phyloP scores from a whole-genome alignment of 768 basidiomycete genomes.

The Mrakia hoshinonis region DNA sequence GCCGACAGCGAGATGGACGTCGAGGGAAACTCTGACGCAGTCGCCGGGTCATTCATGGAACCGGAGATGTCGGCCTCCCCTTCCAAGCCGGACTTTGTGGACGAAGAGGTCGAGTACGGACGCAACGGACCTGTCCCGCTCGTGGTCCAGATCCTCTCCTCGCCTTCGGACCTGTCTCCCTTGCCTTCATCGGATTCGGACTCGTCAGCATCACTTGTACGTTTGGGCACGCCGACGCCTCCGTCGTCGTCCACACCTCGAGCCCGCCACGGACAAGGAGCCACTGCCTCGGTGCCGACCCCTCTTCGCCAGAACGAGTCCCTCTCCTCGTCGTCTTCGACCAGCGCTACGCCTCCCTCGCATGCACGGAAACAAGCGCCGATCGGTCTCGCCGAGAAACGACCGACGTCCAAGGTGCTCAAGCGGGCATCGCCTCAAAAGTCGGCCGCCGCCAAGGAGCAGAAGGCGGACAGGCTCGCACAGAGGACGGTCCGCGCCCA shows the following conservation, averaged over 20 bases:
- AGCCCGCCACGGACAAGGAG: background rate
- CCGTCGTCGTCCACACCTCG: background rate
- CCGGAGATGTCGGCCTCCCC: background rate
- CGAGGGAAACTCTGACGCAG: background rate
- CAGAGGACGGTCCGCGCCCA: background rate
- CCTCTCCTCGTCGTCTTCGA: background rate
- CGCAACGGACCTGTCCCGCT: background rate
- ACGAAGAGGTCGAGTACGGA: conserved; percentile 1
- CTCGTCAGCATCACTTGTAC: background rate
- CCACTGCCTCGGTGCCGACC: background rate
- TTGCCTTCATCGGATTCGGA: background rate
- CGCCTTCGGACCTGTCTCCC: background rate
- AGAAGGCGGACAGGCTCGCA: background rate
- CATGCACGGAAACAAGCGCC: background rate
- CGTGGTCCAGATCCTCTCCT: background rate
- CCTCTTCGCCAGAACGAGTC: conserved; percentile 1
- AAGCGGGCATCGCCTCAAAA: conserved; percentile 14
- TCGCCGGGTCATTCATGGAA: background rate
- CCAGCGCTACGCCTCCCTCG: conserved; percentile 2
- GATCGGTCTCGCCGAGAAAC: background rate
- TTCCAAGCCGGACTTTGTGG: background rate
- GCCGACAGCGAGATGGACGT: too few species aligned
- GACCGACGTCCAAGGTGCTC: conserved; percentile 12
- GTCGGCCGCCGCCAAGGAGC: conserved; percentile 1
- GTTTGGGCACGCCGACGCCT: background rate